Evolutionary conservation across 768 basidiomycete species (phyloP).

Genomic region (Hortiboletus flavorubellus): DNA sequence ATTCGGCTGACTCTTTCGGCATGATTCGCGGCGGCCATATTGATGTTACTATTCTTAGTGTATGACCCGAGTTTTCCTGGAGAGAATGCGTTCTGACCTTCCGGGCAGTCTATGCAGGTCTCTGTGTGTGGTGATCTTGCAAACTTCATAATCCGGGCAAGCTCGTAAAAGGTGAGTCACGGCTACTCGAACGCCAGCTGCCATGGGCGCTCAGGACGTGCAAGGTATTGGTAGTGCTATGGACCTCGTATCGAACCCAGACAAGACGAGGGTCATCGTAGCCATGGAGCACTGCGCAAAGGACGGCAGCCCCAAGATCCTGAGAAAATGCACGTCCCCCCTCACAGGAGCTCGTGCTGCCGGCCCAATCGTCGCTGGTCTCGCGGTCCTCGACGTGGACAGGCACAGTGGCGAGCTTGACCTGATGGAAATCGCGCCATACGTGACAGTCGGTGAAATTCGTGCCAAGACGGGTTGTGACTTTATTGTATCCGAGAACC

Average conservation of each 20-base stretch:
- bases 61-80: slow-evolving; percentile 49
- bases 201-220: slow-evolving; percentile 33
- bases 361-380: slow-evolving; percentile 87
- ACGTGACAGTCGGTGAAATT: slow-evolving; percentile 77
- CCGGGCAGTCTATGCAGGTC: slow-evolving; percentile 84
- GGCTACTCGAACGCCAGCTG: slow-evolving; percentile 2
- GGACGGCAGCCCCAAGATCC: slow-evolving; percentile 82
- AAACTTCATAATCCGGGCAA: slow-evolving; percentile 97
- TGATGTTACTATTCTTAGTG: slow-evolving; percentile 88
- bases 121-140: slow-evolving; percentile 88
- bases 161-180: slow-evolving; percentile 64
- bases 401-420: slow-evolving; percentile 62
- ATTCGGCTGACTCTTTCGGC: slow-evolving; percentile 87
- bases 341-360: slow-evolving; percentile 83
- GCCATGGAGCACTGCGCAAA: slow-evolving; percentile 88
- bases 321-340: slow-evolving; percentile 75
- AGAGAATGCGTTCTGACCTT: not conserved
- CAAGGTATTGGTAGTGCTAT: slow-evolving; percentile 91
- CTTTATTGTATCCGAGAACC: slow-evolving; percentile 54
- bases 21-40: slow-evolving; percentile 97
- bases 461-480: slow-evolving; percentile 77
- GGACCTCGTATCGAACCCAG: slow-evolving; percentile 93
- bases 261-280: slow-evolving; percentile 85
- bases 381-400: slow-evolving; percentile 87
- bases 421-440: slow-evolving; percentile 74